phyloP scores from a whole-genome alignment of 805 yeast species.

The Cyberlindnera misumaiensis region DNA sequence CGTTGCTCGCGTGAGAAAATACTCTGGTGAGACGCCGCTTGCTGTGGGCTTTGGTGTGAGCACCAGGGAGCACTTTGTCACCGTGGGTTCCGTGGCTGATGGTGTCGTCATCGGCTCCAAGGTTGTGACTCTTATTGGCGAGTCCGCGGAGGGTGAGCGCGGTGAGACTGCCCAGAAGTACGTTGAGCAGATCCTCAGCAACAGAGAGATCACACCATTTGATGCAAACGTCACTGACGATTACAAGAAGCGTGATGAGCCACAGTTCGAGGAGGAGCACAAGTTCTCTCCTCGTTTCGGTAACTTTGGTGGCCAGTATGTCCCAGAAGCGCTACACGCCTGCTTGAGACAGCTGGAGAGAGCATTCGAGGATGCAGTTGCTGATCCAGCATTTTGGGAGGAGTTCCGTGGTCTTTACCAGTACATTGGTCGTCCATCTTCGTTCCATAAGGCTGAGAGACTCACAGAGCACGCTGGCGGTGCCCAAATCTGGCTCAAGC shows the following conservation, averaged over 20 bases:
- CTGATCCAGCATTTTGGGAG: constrained; percentile 90
- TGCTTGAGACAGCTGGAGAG: constrained; percentile 84
- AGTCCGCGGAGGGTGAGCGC: constrained; percentile 53
- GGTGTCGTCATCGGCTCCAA: constrained; percentile 96
- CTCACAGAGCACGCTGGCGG: constrained; percentile 89
- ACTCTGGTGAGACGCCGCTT: constrained; percentile 70
- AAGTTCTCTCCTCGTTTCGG: constrained; percentile 79
- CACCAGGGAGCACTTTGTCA: constrained; percentile 80
- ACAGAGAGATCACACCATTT: constrained; percentile 32
- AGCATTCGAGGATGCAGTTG: constrained; percentile 81
- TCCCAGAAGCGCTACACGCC: constrained; percentile 91
- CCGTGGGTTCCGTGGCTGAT: constrained; percentile 77
- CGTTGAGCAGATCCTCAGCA: constrained; percentile 62
- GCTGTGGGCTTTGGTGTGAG: constrained; percentile 98
- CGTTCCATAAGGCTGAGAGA: constrained; percentile 85
- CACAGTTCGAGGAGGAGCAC: constrained; percentile 49
- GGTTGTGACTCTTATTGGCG: constrained; percentile 63
- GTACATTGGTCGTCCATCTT: constrained; percentile 95
- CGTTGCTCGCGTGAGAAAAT: constrained; percentile 66
- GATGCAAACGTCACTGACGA: constrained; percentile 19
- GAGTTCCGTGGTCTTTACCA: constrained; percentile 80
- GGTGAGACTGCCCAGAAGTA: constrained; percentile 59
- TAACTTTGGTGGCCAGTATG: constrained; percentile 97
- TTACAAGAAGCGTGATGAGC: constrained; percentile 27
- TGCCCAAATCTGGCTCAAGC: constrained; percentile 93